Evolutionary conservation across 768 basidiomycete genomes (phyloP), one percentile per base, ranked within the genome.

Genomic region (Phylloporus sp.): DNA sequence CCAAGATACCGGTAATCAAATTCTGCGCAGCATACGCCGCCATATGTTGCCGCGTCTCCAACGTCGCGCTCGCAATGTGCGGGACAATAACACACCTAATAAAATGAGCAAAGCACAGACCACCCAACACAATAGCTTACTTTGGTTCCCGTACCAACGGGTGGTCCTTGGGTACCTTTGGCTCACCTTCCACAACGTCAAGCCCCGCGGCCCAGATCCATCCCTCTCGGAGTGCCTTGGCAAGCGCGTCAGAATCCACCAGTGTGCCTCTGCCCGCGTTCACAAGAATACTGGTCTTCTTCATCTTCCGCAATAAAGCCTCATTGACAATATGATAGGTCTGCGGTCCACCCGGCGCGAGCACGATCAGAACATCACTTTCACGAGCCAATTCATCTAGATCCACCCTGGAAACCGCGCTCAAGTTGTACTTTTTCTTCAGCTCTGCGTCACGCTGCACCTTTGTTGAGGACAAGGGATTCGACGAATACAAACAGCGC

Each of bases 181-280:
- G 95, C 66, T 98, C 95, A 18, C 93, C 93, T 57, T 93, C 91
- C 7, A 97, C 84, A 31, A 98, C 95, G 67, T 99, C 95, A 11
- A 99, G 61, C 0, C 92, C 95, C 0, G 97, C 97, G 22, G 84
- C 94, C 78, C 87, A 95, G 22, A 99, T 88, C 82, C 86, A 85
- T 3, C 78, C 79, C 54, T 87, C 82, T 41, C 73, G 66, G 38
- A 98, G 70, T 2, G 95, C 95, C 54, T 77, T 81, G 2, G 86
- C 88, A 9, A 99, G 77, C 12, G 95, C 95, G 43, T 88, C 82
- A 1, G 90, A 91, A 66, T 99, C 93, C 7, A 99, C 90, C 13
- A 97, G 70, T 1, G 90, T 83, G 28, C 95, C 95, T 24, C 95
- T 75, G 12, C 83, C 81, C 2, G 86, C 80, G 64, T 99, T 99